phyloP scores from a whole-genome alignment of 768 basidiomycete species.

The Fomitopsis serialis region DNA sequence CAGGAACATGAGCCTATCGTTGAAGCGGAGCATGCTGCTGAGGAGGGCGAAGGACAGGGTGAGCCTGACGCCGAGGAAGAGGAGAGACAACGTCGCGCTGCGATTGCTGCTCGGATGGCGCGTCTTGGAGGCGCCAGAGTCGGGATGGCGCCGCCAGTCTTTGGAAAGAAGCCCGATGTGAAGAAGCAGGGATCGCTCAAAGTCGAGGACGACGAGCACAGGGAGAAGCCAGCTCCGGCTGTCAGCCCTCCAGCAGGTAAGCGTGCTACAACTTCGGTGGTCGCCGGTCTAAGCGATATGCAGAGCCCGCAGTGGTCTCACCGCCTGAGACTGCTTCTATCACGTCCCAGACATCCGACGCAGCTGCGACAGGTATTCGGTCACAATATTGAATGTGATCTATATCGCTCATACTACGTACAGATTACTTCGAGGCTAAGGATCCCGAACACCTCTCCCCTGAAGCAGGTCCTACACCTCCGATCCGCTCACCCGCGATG shows the following conservation, averaged over 20 bases:
- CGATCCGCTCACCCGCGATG: conserved; percentile 48
- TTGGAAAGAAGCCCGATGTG: conserved; percentile 48
- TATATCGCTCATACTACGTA: neutral
- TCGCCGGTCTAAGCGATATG: neutral
- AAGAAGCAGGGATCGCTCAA: conserved; percentile 27
- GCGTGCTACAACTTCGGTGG: neutral
- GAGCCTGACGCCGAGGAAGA: conserved; percentile 42
- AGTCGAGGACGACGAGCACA: conserved; percentile 13
- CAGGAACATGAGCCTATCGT: neutral
- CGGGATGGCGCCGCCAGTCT: conserved; percentile 66
- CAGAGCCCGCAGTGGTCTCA: neutral
- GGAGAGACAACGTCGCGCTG: conserved; percentile 74
- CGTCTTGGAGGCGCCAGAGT: conserved; percentile 81
- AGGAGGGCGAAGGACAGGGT: conserved; percentile 26
- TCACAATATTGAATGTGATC: neutral
- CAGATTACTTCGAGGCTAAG: conserved; percentile 16
- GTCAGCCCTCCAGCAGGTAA: neutral
- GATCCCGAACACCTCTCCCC: conserved; percentile 16
- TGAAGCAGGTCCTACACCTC: conserved; percentile 17
- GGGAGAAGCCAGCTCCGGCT: conserved; percentile 9
- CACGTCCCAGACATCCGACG: neutral
- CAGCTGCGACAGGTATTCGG: conserved; percentile 3
- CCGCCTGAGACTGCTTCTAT: neutral
- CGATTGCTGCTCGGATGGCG: conserved; percentile 91
- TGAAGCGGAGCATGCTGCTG: conserved; percentile 19